These are phyloP conservation scores for Arabis hirsuta DNA, from an alignment of 345 rosid genomes.

Conservation along the genomic window DNA sequence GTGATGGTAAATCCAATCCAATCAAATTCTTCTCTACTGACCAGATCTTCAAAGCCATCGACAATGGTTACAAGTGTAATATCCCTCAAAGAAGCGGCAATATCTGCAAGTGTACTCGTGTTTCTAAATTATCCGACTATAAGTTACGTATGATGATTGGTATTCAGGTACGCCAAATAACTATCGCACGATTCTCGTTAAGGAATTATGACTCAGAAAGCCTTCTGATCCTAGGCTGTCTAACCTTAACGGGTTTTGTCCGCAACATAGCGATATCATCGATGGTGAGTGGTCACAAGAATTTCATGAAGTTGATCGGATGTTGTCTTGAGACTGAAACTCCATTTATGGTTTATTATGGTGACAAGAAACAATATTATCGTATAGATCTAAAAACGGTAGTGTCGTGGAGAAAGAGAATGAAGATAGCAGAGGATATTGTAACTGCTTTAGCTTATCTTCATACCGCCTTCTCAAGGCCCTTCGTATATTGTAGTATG, in stretches of 20 bases:
- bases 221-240: too few species aligned
- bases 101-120: not conserved
- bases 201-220: not conserved
- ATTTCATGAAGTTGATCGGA: not conserved
- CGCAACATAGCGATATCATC: not conserved
- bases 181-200: not conserved
- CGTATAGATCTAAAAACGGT: not conserved
- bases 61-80: not conserved
- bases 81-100: not conserved
- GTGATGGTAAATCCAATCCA: not conserved
- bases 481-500: not conserved
- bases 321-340: constrained; percentile 5
- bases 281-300: constrained; percentile 23
- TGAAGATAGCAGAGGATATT: not conserved
- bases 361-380: not conserved
- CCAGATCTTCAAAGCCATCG: not conserved
- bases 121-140: not conserved
- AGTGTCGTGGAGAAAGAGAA: not conserved
- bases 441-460: constrained; percentile 15
- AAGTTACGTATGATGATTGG: not conserved
- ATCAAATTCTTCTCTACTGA: constrained; percentile 3
- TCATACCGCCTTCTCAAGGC: not conserved
- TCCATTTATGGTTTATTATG: not conserved
- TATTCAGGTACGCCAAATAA: constrained; percentile 3
- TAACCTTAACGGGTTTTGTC: too few species aligned